Evolutionary conservation across 495 filamentous ascomycete species (phyloP).

Genomic region (Xylaria intraflava): DNA sequence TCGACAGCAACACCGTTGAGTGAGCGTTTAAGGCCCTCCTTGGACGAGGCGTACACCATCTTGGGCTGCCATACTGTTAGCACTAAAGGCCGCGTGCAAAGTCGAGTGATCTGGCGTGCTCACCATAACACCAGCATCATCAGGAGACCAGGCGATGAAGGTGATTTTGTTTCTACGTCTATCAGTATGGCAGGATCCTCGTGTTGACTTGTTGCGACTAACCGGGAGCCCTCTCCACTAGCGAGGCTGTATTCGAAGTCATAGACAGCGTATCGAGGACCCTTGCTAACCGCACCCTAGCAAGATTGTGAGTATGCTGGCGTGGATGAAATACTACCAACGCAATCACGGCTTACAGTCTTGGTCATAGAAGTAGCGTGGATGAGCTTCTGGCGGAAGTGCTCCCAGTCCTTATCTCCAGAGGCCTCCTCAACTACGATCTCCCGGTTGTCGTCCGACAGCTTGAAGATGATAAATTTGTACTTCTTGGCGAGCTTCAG

Average conservation of each 20-base stretch:
- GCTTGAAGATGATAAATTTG: conserved; percentile 97
- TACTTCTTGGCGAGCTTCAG: conserved; percentile 81
- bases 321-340: background rate
- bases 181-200: conserved; percentile 12
- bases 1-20: conserved; percentile 73
- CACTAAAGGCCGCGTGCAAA: background rate
- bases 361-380: conserved; percentile 49
- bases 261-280: conserved; percentile 89
- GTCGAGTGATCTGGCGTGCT: conserved; percentile 28
- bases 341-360: conserved; percentile 24
- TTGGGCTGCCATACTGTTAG: conserved; percentile 52
- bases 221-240: conserved; percentile 77
- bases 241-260: conserved; percentile 78
- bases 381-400: conserved; percentile 73
- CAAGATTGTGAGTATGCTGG: conserved; percentile 7
- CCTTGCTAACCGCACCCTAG: conserved; percentile 56
- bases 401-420: conserved; percentile 57
- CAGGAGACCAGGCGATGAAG: conserved; percentile 90
- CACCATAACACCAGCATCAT: conserved; percentile 75
- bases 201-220: conserved; percentile 17
- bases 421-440: conserved; percentile 74
- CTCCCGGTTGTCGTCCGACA: conserved; percentile 84
- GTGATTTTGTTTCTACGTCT: conserved; percentile 79
- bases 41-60: conserved; percentile 97
- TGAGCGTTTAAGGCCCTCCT: conserved; percentile 82